phyloP scores from a whole-genome alignment of 2,329 filamentous ascomycete genomes.

The Paramyrothecium roridum region DNA sequence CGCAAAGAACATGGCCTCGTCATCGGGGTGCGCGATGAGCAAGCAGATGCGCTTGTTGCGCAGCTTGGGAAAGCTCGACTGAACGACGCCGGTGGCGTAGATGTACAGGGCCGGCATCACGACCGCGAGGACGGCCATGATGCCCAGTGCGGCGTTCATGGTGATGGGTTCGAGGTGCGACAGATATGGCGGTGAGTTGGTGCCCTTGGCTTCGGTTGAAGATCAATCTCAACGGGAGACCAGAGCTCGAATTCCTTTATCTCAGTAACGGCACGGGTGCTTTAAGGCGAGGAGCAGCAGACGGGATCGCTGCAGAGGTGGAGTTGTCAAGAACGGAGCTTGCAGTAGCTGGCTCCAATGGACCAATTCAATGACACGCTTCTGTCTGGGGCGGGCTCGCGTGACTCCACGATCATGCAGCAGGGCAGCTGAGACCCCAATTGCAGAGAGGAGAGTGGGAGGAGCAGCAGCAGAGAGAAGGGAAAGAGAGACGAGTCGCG shows the following conservation, averaged over 20 bases:
- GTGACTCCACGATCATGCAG: not conserved
- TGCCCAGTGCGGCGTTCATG: conserved; percentile 17
- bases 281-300: not conserved
- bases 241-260: no score
- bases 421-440: no score
- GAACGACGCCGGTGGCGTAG: conserved; percentile 44
- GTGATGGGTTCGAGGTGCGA: no score
- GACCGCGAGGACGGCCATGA: conserved; percentile 23
- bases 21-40: conserved; percentile 94
- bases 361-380: not conserved
- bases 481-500: no score
- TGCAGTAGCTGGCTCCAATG: not conserved
- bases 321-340: not conserved
- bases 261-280: not conserved
- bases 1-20: conserved; percentile 99
- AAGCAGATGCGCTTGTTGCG: conserved; percentile 84
- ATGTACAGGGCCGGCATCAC: conserved; percentile 50
- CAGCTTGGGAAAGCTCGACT: conserved; percentile 60
- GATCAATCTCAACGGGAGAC: no score
- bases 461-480: no score
- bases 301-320: not conserved
- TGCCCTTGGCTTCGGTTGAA: no score
- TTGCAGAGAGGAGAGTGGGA: no score
- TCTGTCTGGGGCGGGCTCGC: not conserved
- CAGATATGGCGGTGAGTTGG: no score